A percentile compares a stretch with the other conserved stretches of the same genome.
These are phyloP conservation scores for Nelumbo lutea DNA, from an alignment of 164 flowering plant species.

Conservation along the genomic window DNA sequence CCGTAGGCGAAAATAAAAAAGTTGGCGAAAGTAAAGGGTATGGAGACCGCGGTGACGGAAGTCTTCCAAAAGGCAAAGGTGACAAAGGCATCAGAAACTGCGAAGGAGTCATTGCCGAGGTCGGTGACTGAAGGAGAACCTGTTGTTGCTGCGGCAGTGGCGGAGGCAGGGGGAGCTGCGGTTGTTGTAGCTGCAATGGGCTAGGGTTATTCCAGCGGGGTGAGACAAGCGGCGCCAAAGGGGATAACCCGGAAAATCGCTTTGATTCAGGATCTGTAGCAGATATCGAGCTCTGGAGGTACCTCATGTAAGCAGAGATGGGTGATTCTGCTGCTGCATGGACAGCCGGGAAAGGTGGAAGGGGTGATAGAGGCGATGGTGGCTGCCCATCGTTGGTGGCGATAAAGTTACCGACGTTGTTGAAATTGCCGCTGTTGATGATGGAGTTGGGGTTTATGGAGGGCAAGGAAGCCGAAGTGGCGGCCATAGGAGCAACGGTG, in stretches of 20 bases:
- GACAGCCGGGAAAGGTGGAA: slow-evolving; percentile 84
- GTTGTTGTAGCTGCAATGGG: neutral
- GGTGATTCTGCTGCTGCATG: slow-evolving; percentile 90
- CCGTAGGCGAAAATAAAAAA: slow-evolving; percentile 40
- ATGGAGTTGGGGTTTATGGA: neutral
- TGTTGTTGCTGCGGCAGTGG: slow-evolving; percentile 17
- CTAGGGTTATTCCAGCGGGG: slow-evolving; percentile 26
- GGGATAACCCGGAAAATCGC: neutral
- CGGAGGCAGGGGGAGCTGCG: neutral
- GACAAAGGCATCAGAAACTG: slow-evolving; percentile 37
- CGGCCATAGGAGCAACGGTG: slow-evolving; percentile 3
- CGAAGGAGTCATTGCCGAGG: slow-evolving; percentile 8
- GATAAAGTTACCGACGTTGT: neutral
- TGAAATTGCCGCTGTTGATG: neutral
- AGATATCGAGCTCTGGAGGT: slow-evolving; percentile 39
- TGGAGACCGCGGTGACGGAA: slow-evolving; percentile 60
- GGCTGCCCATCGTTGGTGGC: neutral
- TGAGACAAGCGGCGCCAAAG: neutral
- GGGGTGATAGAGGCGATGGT: slow-evolving; percentile 54
- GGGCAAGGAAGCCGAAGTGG: neutral
- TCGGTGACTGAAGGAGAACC: slow-evolving; percentile 12
- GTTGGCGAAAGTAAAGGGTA: slow-evolving; percentile 45
- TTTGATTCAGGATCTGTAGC: neutral
- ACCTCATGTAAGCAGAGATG: slow-evolving; percentile 85
- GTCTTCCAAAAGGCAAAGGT: slow-evolving; percentile 55